Evolutionary conservation across 768 basidiomycete genomes (phyloP), one percentile per base, ranked within the genome.

Genomic region (Lentinula raphanica): DNA sequence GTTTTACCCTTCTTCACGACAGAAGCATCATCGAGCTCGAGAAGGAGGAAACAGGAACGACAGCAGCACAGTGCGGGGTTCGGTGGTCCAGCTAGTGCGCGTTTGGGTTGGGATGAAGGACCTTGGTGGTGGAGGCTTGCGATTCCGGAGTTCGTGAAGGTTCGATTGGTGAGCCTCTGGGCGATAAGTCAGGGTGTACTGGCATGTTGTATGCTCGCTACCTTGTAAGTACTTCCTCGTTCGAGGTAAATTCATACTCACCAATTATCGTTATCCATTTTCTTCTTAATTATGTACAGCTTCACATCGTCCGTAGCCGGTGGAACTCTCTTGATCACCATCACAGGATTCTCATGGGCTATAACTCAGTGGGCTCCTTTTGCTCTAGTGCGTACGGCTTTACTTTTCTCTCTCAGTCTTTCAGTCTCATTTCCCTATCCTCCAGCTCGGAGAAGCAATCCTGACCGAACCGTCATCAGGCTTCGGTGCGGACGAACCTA

Each of bases 311-410:
- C 79, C 15, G 88, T 94, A 0, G 66, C 66, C 15, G 85, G 88
- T 0, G 88, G 92, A 17, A 93, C 89, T 0, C 57, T 86, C 12
- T 78, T 98, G 59, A 83, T 97, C 51, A 81, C 87, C 7, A 63
- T 90, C 12, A 87, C 87, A 6, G 96, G 96, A 0, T 88, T 97
- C 64, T 88, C 90, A n/a, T 97, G 90, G 92, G 93, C 94, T 5
- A 79, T 98, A 53, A 83, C 87, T 0, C 88, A 89, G 70, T 98
- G 95, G 96, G 93, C 87, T 3, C 95, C 95, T 2, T 96, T 92
- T 71, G 85, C 93, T 0, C 71, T 98, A 66, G 92, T 95, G 62
- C 48, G 84, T 31, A 73, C 17, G 28, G 28, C 39, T 6, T 58
- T 35, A 27, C 36, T 45, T 4, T 21, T 35, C 28, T 44, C 11